Evolutionary conservation across 345 rosid species (phyloP).

Genomic region (Brassica cretica): DNA sequence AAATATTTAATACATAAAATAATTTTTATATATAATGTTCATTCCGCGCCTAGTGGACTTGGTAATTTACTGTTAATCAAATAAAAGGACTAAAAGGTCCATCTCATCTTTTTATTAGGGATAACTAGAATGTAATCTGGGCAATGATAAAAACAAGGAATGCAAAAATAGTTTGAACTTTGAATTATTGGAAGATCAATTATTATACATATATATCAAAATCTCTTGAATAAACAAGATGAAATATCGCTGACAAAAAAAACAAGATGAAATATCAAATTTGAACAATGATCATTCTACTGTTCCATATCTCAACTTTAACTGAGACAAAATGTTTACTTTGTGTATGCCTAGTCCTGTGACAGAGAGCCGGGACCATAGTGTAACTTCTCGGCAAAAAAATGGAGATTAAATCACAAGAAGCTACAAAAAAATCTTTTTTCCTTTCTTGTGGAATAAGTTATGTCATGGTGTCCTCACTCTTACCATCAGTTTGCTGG

Average conservation of each 20-base stretch:
- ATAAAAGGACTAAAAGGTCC: neutral
- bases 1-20: no score
- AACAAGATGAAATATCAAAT: neutral
- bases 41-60: neutral
- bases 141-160: neutral
- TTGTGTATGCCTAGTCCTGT: neutral
- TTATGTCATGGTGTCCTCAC: neutral
- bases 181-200: neutral
- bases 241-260: neutral
- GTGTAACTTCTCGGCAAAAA: neutral
- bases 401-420: neutral
- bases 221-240: neutral
- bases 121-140: neutral
- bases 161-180: neutral
- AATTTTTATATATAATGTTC: no score
- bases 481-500: neutral
- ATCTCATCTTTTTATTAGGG: neutral
- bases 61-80: neutral
- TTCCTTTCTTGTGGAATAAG: neutral
- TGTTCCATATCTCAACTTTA: neutral
- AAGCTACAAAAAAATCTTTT: neutral
- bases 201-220: neutral
- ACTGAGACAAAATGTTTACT: neutral
- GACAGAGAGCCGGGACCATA: neutral
- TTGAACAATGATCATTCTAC: slow-evolving; percentile 1